Evolutionary conservation across 2,329 filamentous ascomycete species (phyloP), one percentile per base, ranked within the genome.

Genomic region (Allantophomopsis cytisporea): DNA sequence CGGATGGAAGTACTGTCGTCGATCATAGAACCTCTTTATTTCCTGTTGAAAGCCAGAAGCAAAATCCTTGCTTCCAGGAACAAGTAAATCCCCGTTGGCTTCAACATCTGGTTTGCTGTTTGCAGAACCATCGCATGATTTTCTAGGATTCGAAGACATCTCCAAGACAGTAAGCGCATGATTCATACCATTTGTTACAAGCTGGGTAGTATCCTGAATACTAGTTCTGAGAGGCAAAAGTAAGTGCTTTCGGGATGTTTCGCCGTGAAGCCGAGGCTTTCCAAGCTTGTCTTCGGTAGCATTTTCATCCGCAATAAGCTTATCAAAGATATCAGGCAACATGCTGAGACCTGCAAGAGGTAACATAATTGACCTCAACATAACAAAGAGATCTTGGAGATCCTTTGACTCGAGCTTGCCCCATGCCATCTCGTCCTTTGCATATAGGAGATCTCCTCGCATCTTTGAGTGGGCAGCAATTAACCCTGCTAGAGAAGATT

Each of bases 351-450:
- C 80, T 3, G 75, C 62, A 15, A 81, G 59, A 0, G 82, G 81
- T 12, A 83, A 65, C 54, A 80, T 66, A 17, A 81, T 67, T 7
- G 63, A 60, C 16, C 77, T 69, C 16, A 84, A 53, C 6, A 73
- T 61, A 36, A 66, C 67, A 49, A 71, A 73, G 2, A 80, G 64
- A 23, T 69, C 59, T 38, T 76, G 65, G 4, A 84, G 58, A 44
- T 85, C 79, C 40, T 76, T 70, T 0, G 78, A 70, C 2, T 70
- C 68, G 6, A 84, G 58, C 47, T 77, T 76, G 1, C 80, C 81
- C 49, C 72, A 71, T 0, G 79, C 80, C 11, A 82, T 58, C 47
- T 87, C 81, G 37, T 80, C 66, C 57, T 84, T 84, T 0, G 80
- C 81, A 54, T 83, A 85, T 1, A 69, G 65, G 20, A 85, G 53